Percentiles rank a stretch among this genome's conserved stretches.
Conservation (phyloP, 2,329 filamentous ascomycete genomes). For the Colletotrichum sp. region DNA sequence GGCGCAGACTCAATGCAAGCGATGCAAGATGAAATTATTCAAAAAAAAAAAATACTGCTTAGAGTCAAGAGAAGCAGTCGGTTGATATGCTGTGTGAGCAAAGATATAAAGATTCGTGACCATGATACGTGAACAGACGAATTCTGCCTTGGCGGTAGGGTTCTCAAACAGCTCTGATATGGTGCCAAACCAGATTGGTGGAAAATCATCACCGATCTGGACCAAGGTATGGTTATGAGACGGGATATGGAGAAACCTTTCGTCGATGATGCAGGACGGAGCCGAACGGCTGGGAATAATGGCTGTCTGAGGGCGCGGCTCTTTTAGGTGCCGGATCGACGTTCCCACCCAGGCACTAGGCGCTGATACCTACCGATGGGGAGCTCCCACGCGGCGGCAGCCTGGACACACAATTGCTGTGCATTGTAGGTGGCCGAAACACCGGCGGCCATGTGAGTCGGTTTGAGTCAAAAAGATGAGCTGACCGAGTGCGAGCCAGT, state of each 20-base stretch:
- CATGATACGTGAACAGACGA: background rate
- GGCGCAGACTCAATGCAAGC: background rate
- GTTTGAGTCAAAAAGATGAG: background rate
- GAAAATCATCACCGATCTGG: background rate
- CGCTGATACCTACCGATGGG: background rate
- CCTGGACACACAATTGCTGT: background rate
- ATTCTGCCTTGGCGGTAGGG: background rate
- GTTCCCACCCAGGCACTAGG: background rate
- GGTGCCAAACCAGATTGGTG: background rate
- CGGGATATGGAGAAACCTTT: background rate
- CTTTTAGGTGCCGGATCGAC: conserved; percentile 5
- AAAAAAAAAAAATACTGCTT: background rate
- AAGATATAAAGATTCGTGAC: conserved; percentile 10
- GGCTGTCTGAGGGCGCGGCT: background rate
- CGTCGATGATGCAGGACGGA: background rate
- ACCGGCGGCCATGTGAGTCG: background rate
- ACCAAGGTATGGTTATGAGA: background rate
- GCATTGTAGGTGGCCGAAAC: background rate
- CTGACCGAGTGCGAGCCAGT: background rate
- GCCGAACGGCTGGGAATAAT: background rate
- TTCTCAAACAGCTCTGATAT: background rate
- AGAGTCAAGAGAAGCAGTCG: background rate
- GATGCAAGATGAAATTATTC: background rate
- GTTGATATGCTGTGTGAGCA: background rate
- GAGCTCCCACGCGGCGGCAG: background rate